Base-by-base conservation (phyloP, 371 early-diverging fungal genomes). In the Rhizopus delemar region DNA sequence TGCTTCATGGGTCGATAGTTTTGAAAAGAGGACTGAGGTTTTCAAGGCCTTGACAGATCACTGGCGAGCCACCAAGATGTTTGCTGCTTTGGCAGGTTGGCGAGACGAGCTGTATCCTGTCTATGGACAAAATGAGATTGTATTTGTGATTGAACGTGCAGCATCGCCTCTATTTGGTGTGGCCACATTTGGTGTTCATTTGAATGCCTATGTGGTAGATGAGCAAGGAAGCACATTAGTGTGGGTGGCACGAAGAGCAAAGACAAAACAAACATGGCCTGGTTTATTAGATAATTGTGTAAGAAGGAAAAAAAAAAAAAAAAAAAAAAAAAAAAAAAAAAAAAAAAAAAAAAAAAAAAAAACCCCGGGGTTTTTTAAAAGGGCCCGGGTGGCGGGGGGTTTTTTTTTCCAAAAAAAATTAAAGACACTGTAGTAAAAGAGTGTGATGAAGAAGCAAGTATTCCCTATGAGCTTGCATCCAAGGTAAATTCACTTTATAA, bases 401-500 rank as follows among this genome's bases (percentile, higher is more conserved):
- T 87, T 96, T 55, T 80, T 90, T 9, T 82, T 85, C 48, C 81
- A 78, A 6, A 68, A 82, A 74, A 82, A 2, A 85, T 89, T 0
- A 60, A 70, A 36, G 86, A 83, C 29, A 88, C 90, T 2, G 78
- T 93, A 13, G 60, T 93, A 35, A 92, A 94, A 65, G 98, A 97
- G 61, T 93, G 93, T 62, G 81, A 80, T 58, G 98, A 97, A 73
- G 97, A 97, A 68, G 96, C 92, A 3, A 86, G 85, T 32, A 80
- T 97, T 38, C 86, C 91, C 0, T 31, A 36, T 5, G 56, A 68
- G 0, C 57, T 90, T 41, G 86, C 89, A n/a, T 41, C 62, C 22
- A 76, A 66, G 61, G 75, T 75, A 71, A 16, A 34, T 1, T 22
- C 32, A 32, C 22, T 22, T 22, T 22, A 2, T 1, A 22, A 22